Percentiles rank a stretch among this genome's conserved stretches.
Conservation (phyloP, 805 yeast genomes). For the Kuraishia capsulata region DNA sequence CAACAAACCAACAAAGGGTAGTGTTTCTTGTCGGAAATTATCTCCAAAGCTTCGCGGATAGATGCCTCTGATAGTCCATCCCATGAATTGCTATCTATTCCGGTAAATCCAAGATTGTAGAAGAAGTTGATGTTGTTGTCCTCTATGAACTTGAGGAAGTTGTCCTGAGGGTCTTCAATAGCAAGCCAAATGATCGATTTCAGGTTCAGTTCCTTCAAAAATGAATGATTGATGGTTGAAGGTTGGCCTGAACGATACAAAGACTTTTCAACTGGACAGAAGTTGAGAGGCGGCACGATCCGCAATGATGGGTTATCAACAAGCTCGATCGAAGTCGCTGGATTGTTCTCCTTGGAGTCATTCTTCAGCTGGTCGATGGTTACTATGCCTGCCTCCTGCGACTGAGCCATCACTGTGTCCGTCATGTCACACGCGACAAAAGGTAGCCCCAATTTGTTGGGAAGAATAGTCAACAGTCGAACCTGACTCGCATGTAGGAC, state of each 20-base stretch:
- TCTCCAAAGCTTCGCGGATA: conserved; percentile 68
- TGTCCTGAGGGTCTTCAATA: conserved; percentile 90
- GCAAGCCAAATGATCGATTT: conserved; percentile 90
- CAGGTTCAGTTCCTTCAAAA: conserved; percentile 62
- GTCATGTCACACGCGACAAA: no score
- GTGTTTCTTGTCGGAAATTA: conserved; percentile 61
- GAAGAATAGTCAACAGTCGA: no score
- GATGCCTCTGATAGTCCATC: conserved; percentile 84
- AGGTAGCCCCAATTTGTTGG: no score
- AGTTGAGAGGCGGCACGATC: conserved; percentile 89
- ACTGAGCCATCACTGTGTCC: not conserved
- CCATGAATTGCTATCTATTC: conserved; percentile 69
- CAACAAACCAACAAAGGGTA: conserved; percentile 90
- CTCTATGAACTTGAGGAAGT: conserved; percentile 73
- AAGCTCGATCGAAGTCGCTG: conserved; percentile 2
- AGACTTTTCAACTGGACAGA: conserved; percentile 87
- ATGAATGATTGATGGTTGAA: conserved; percentile 84
- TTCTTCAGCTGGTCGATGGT: conserved; percentile 16
- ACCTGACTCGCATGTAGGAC: no score
- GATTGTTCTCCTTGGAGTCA: conserved; percentile 12
- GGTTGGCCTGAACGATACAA: conserved; percentile 93
- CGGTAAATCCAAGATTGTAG: conserved; percentile 65
- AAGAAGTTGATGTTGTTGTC: conserved; percentile 64
- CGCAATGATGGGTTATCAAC: conserved; percentile 50
- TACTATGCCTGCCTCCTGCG: conserved; percentile 7